phyloP scores from a whole-genome alignment of 2,329 filamentous ascomycete species.

The Hypoxylon sp. region DNA sequence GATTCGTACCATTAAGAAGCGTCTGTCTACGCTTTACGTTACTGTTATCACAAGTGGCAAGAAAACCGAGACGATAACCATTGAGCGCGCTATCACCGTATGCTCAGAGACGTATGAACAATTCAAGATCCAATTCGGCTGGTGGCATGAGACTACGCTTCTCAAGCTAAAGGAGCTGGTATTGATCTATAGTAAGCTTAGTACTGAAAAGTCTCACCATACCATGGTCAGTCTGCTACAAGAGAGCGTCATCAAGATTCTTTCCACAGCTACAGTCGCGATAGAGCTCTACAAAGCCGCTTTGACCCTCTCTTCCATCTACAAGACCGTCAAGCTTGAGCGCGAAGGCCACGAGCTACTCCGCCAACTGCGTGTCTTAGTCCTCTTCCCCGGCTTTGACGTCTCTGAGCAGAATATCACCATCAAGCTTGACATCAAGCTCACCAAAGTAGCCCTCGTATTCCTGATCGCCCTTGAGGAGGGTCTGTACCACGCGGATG shows the following conservation, averaged over 20 bases:
- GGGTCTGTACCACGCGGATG: slow-evolving; percentile 52
- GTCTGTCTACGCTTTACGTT: slow-evolving; percentile 63
- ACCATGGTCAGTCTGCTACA: slow-evolving; percentile 58
- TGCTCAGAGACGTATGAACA: slow-evolving; percentile 60
- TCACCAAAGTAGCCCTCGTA: slow-evolving; percentile 57
- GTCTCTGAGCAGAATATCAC: slow-evolving; percentile 49
- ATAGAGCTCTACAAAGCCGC: slow-evolving; percentile 65
- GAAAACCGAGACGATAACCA: slow-evolving; percentile 53
- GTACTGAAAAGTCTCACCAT: slow-evolving; percentile 55
- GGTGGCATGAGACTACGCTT: slow-evolving; percentile 61
- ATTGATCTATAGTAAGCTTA: slow-evolving; percentile 57
- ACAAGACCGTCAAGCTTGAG: slow-evolving; percentile 57
- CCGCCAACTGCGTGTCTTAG: slow-evolving; percentile 63
- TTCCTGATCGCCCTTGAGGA: slow-evolving; percentile 63
- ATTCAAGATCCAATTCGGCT: slow-evolving; percentile 59
- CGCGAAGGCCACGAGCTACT: slow-evolving; percentile 59
- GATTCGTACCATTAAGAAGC: slow-evolving; percentile 62
- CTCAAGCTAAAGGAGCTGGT: slow-evolving; percentile 59
- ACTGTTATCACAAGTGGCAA: slow-evolving; percentile 57
- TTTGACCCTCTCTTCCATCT: slow-evolving; percentile 61
- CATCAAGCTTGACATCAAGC: slow-evolving; percentile 55
- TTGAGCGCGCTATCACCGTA: slow-evolving; percentile 56
- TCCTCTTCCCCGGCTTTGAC: slow-evolving; percentile 61
- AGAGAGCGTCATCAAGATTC: slow-evolving; percentile 57
- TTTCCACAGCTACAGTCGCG: slow-evolving; percentile 54